Evolutionary conservation across 306 rosid species (phyloP).

Genomic region (Trifolium pratense): DNA sequence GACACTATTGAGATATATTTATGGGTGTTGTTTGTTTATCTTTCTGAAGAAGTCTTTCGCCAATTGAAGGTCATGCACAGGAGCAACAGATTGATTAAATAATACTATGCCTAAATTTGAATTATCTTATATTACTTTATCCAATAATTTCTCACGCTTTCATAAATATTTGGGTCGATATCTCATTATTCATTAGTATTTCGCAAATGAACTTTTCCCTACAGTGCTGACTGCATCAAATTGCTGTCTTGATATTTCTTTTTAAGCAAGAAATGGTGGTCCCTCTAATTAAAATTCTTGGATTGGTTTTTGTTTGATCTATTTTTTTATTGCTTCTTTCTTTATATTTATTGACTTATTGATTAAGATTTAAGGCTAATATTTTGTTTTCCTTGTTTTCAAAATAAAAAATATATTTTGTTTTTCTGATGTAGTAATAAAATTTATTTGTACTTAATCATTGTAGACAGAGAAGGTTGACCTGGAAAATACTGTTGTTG

Average conservation of each 20-base stretch:
- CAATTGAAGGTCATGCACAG: constrained; percentile 10
- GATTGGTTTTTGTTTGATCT: constrained; percentile 13
- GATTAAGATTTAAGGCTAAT: background rate
- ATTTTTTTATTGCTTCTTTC: background rate
- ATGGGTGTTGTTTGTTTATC: constrained; percentile 17
- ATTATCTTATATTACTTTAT: constrained; percentile 7
- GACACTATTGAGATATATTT: constrained; percentile 4
- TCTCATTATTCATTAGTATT: background rate
- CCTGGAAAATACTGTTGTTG: constrained; percentile 95
- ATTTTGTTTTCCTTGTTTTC: no score
- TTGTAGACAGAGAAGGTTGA: constrained; percentile 98
- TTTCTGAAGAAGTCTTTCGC: constrained; percentile 20
- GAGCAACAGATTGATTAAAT: background rate
- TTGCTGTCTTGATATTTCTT: background rate
- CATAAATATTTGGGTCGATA: constrained; percentile 4
- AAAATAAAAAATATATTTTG: background rate
- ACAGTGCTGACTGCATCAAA: background rate
- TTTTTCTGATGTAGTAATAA: constrained; percentile 35
- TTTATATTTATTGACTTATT: constrained; percentile 1
- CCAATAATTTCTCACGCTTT: background rate
- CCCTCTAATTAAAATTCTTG: background rate
- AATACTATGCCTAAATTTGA: background rate
- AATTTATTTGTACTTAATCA: constrained; percentile 43
- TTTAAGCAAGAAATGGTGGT: constrained; percentile 1
- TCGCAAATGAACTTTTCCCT: constrained; percentile 20